Conservation (phyloP, 768 basidiomycete genomes). For the Grammothele lineata region DNA sequence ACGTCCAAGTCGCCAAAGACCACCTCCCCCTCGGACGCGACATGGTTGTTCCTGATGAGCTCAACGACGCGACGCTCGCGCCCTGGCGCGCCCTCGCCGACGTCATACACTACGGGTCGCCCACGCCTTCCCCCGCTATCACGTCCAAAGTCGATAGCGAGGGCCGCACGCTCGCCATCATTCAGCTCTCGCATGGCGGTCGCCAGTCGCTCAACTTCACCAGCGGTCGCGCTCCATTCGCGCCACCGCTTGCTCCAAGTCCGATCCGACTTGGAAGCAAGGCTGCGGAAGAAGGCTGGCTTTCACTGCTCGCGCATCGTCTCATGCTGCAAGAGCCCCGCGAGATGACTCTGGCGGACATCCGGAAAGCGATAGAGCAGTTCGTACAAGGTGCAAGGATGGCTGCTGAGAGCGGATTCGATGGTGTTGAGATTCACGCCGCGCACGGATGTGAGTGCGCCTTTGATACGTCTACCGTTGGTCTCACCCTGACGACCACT, state of each 20-base stretch:
- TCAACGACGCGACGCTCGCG: slow-evolving; percentile 39
- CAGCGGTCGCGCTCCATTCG: slow-evolving; percentile 60
- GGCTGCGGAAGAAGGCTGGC: slow-evolving; percentile 8
- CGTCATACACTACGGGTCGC: slow-evolving; percentile 40
- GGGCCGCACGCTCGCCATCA: slow-evolving; percentile 47
- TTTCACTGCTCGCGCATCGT: slow-evolving; percentile 38
- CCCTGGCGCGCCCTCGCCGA: slow-evolving; percentile 50
- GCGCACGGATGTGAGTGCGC: slow-evolving; percentile 75
- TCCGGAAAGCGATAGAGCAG: slow-evolving; percentile 51
- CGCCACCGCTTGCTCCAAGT: slow-evolving; percentile 69
- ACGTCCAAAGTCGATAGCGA: slow-evolving; percentile 1
- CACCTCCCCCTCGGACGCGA: slow-evolving; percentile 76
- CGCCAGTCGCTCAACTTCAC: slow-evolving; percentile 77
- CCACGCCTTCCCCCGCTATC: background rate
- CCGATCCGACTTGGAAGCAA: slow-evolving; percentile 42
- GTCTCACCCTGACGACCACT: background rate
- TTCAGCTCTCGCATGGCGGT: slow-evolving; percentile 83
- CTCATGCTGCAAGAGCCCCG: slow-evolving; percentile 62
- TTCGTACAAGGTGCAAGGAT: slow-evolving; percentile 68
- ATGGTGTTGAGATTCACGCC: slow-evolving; percentile 82
- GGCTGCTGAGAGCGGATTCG: slow-evolving; percentile 69
- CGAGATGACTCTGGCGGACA: slow-evolving; percentile 54
- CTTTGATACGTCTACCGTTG: background rate
- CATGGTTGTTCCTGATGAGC: slow-evolving; percentile 47
- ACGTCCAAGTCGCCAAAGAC: slow-evolving; percentile 59